Conservation (phyloP, 2,329 filamentous ascomycete species). For the Bretziella fagacearum region DNA sequence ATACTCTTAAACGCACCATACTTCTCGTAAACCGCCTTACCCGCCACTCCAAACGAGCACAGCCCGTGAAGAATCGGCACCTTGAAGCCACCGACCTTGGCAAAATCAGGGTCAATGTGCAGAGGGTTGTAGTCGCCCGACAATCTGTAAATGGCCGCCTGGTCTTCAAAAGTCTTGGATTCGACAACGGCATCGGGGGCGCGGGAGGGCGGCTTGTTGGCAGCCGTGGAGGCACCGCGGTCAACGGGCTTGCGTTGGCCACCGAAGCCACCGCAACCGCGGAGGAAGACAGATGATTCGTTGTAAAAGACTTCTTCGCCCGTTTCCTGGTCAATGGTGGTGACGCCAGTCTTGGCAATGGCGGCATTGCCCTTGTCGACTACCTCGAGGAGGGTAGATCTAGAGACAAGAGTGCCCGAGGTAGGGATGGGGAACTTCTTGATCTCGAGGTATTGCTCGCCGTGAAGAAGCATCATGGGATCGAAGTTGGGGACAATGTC, state of each 20-base stretch:
- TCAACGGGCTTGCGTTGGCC: conserved; percentile 62
- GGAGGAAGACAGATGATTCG: conserved; percentile 82
- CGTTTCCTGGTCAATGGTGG: conserved; percentile 68
- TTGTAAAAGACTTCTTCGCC: conserved; percentile 95
- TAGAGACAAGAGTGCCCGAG: conserved; percentile 55
- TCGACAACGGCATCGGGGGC: conserved; percentile 68
- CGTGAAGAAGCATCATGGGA: conserved; percentile 97
- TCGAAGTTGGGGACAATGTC: conserved; percentile 89
- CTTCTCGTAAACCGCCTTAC: conserved; percentile 73
- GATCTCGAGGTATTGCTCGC: conserved; percentile 95
- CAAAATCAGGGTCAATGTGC: conserved; percentile 87
- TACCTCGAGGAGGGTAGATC: conserved; percentile 74
- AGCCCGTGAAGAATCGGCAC: conserved; percentile 91
- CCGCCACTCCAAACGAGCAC: conserved; percentile 81
- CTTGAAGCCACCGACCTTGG: conserved; percentile 90
- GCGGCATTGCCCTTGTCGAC: conserved; percentile 89
- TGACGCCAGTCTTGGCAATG: conserved; percentile 61
- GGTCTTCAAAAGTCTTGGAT: conserved; percentile 72
- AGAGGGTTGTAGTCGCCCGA: conserved; percentile 93
- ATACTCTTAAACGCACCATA: conserved; percentile 78
- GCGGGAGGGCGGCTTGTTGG: conserved; percentile 62
- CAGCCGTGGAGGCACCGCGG: conserved; percentile 61
- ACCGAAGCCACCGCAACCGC: conserved; percentile 79
- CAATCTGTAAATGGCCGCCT: conserved; percentile 83
- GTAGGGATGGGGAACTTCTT: conserved; percentile 85